These are phyloP conservation scores for Carex pumila DNA, from an alignment of 176 grass and related monocot species.

Conservation along the genomic window DNA sequence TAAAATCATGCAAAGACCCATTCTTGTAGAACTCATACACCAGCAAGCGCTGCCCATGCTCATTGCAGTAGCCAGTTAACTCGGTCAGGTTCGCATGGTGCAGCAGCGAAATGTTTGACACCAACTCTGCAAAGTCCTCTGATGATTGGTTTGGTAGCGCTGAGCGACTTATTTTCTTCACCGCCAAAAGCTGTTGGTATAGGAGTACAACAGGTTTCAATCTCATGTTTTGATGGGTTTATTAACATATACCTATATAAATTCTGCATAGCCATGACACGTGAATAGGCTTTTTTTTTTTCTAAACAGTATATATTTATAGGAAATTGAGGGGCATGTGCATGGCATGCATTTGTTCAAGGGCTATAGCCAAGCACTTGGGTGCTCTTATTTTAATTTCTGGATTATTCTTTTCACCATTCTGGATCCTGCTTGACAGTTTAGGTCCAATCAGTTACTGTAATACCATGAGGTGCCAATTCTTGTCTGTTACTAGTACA, in stretches of 20 bases:
- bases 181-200: constrained; percentile 48
- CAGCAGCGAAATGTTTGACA: constrained; percentile 49
- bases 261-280: no score
- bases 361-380: background rate
- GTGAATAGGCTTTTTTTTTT: background rate
- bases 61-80: constrained; percentile 74
- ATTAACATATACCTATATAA: background rate
- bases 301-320: background rate
- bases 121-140: constrained; percentile 54
- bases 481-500: background rate
- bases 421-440: background rate
- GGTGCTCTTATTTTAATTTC: background rate
- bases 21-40: constrained; percentile 67
- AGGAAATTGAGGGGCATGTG: background rate
- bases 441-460: background rate
- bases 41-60: constrained; percentile 73
- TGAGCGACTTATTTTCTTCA: constrained; percentile 74
- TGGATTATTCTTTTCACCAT: background rate
- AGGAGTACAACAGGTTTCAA: background rate
- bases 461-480: background rate
- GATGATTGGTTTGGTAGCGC: constrained; percentile 42
- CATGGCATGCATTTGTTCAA: background rate
- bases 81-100: constrained; percentile 76
- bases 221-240: background rate
- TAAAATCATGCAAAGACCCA: constrained; percentile 67